phyloP scores from a whole-genome alignment of 108 stramenopile genomes.

The Schizochytrium sp. region DNA sequence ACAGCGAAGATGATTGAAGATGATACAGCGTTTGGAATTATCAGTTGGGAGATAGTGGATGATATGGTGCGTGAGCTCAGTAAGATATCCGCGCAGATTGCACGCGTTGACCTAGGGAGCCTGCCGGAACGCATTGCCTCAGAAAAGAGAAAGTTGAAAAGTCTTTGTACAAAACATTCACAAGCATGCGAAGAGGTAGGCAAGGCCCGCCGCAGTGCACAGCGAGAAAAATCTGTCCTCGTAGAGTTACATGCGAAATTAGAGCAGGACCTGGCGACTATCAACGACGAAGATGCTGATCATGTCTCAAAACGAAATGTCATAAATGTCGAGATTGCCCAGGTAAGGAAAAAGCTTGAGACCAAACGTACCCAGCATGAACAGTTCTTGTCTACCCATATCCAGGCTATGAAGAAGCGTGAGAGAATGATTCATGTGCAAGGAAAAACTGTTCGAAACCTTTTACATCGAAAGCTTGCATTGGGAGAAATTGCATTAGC shows the following conservation, averaged over 20 bases:
- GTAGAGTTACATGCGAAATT: constrained; percentile 12
- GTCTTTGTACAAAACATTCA: neutral
- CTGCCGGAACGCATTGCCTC: neutral
- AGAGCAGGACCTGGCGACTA: neutral
- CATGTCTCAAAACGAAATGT: neutral
- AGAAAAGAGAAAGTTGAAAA: constrained; percentile 30
- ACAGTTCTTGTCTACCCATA: neutral
- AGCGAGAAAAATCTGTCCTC: neutral
- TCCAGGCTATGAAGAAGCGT: constrained; percentile 48
- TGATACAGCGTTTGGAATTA: neutral
- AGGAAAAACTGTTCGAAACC: constrained; percentile 52
- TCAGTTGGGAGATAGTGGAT: neutral
- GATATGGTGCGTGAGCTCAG: constrained; percentile 12
- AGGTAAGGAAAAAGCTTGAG: constrained; percentile 20
- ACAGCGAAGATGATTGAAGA: neutral
- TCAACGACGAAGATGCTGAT: neutral
- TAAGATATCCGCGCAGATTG: constrained; percentile 40
- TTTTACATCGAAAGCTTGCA: constrained; percentile 35
- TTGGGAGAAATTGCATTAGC: constrained; percentile 18
- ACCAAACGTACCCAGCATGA: constrained; percentile 5
- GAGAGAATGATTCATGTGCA: constrained; percentile 30
- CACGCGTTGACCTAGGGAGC: constrained; percentile 28
- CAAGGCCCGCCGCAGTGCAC: neutral
- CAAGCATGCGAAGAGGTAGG: constrained; percentile 50
- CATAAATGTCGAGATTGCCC: constrained; percentile 1